Percentiles rank a stretch among this genome's conserved stretches.
Conservation (phyloP, 176 grass and related monocot genomes). For the Carex scoparia region DNA sequence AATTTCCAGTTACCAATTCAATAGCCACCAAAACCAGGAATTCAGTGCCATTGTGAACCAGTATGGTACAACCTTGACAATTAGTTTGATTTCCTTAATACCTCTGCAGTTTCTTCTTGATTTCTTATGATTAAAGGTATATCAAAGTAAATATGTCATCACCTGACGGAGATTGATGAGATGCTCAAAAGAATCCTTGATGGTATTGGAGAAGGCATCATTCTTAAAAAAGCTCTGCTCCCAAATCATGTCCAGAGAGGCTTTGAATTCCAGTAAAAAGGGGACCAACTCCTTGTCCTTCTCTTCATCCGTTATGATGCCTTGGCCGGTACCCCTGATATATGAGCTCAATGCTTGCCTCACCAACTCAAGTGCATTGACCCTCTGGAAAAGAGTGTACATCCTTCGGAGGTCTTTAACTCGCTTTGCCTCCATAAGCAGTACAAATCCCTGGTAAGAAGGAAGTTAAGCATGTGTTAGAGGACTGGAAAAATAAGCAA, state of each 20-base stretch:
- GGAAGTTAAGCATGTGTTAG: background rate
- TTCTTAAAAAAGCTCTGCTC: slow-evolving; percentile 97
- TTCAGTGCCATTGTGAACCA: background rate
- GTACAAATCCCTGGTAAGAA: slow-evolving; percentile 63
- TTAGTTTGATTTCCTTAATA: background rate
- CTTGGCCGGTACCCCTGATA: slow-evolving; percentile 72
- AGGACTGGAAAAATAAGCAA: background rate
- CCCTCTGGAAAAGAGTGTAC: slow-evolving; percentile 93
- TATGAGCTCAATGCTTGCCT: slow-evolving; percentile 89
- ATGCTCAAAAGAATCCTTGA: slow-evolving; percentile 98
- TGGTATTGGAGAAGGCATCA: slow-evolving; percentile 87
- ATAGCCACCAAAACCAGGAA: background rate
- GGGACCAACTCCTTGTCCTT: slow-evolving; percentile 95
- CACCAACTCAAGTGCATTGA: slow-evolving; percentile 86
- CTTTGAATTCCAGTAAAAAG: slow-evolving; percentile 89
- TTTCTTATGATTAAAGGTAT: background rate
- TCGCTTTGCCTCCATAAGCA: slow-evolving; percentile 99
- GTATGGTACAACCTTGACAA: background rate
- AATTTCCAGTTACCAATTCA: background rate
- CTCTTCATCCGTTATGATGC: slow-evolving; percentile 92
- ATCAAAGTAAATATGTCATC: background rate
- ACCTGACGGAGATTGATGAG: slow-evolving; percentile 99
- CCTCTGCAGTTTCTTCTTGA: background rate
- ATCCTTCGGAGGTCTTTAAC: slow-evolving; percentile 68
- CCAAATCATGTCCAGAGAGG: slow-evolving; percentile 89